Percentiles rank a stretch among this genome's conserved stretches.
Evolutionary conservation across 306 rosid species (phyloP).

Genomic region (Castanea mollissima): DNA sequence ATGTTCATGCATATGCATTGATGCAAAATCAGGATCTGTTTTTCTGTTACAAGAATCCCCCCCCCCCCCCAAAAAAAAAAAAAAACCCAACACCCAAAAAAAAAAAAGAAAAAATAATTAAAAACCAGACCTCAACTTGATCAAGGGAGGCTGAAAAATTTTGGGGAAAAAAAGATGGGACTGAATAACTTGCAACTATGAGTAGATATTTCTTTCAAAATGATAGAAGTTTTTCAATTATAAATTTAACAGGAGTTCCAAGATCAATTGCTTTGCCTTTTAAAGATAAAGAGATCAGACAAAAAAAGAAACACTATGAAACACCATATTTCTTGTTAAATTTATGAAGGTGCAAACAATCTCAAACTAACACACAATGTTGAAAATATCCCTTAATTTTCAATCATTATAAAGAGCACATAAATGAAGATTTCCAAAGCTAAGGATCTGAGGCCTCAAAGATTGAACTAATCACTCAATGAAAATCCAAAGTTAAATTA

Average conservation of each 20-base stretch:
- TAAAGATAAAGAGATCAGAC: neutral
- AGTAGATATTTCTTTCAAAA: neutral
- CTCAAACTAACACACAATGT: neutral
- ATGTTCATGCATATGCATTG: neutral
- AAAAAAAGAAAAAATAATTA: neutral
- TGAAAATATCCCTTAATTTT: neutral
- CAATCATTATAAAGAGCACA: neutral
- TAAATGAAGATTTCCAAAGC: neutral
- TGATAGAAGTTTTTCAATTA: neutral
- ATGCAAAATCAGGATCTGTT: neutral
- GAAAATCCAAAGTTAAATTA: neutral
- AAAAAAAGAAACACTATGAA: neutral
- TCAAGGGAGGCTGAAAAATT: neutral
- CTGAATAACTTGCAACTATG: neutral
- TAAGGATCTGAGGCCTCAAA: neutral
- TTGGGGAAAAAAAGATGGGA: neutral
- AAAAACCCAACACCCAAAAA: neutral
- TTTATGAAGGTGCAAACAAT: neutral
- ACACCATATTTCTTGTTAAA: neutral
- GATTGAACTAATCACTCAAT: neutral
- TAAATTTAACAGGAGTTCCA: too few relatives aligned
- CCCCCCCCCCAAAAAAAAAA: too few relatives aligned
- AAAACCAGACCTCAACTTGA: neutral
- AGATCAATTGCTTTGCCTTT: neutral
- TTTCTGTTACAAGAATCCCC: neutral